Percentiles rank a stretch among this genome's conserved stretches.
Evolutionary conservation across 2,329 filamentous ascomycete species (phyloP).

Genomic region (Trichoderma endophyticum): DNA sequence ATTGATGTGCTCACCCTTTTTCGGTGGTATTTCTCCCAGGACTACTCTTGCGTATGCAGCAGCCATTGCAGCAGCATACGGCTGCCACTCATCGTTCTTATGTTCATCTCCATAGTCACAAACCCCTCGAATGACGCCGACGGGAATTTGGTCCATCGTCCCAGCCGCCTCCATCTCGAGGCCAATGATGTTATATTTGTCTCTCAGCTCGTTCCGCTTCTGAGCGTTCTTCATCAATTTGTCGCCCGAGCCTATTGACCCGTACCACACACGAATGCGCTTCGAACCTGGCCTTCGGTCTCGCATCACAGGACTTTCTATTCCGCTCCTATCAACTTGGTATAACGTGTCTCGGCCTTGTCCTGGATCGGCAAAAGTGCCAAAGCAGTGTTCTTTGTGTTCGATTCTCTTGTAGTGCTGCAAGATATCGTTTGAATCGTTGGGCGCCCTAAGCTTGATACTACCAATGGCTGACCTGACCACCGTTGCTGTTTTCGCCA

Average conservation of each 20-base stretch:
- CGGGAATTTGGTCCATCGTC: conserved; percentile 13
- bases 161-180: conserved; percentile 20
- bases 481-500: conserved; percentile 31
- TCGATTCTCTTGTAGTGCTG: conserved; percentile 27
- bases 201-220: conserved; percentile 10
- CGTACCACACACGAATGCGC: conserved; percentile 34
- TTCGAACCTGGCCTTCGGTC: conserved; percentile 18
- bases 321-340: conserved; percentile 3
- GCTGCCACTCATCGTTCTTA: conserved; percentile 17
- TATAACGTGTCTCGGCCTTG: conserved; percentile 30
- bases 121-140: conserved; percentile 13
- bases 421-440: conserved; percentile 25
- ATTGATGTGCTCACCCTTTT: too few relatives aligned
- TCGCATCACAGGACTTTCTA: conserved; percentile 17
- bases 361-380: conserved; percentile 33
- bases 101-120: conserved; percentile 15
- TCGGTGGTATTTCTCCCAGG: not conserved
- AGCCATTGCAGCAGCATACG: conserved; percentile 17
- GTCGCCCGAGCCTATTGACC: conserved; percentile 16
- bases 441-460: conserved; percentile 28
- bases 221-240: conserved; percentile 8
- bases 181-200: conserved; percentile 19
- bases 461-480: conserved; percentile 35
- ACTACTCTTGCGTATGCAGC: conserved; percentile 10
- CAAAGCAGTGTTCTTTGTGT: conserved; percentile 23